Conservation (phyloP, 371 early-diverging fungal genomes). For the Rhizomucor pusillus region DNA sequence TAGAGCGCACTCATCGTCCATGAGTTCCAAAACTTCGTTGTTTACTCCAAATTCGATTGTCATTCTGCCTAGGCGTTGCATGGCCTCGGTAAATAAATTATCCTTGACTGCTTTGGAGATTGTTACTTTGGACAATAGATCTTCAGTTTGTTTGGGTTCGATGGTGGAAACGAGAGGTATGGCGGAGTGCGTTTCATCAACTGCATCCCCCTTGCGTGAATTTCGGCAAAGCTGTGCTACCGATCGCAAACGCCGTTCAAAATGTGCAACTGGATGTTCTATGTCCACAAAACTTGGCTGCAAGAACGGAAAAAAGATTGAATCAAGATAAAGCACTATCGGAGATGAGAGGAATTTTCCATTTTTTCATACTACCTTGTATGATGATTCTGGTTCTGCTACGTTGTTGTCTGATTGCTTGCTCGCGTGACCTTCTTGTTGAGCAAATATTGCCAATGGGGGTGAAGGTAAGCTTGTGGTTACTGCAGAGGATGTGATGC, state of each 20-base stretch:
- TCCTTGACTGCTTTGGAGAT: constrained; percentile 25
- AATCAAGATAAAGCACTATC: not conserved
- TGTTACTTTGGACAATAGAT: constrained; percentile 4
- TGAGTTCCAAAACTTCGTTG: constrained; percentile 30
- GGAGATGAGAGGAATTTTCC: not conserved
- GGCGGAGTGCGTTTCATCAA: constrained; percentile 9
- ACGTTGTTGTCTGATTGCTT: not conserved
- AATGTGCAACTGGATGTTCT: constrained; percentile 37
- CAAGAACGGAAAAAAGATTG: constrained; percentile 3
- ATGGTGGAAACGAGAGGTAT: constrained; percentile 37
- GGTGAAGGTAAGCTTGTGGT: not conserved
- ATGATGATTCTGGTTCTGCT: constrained; percentile 8
- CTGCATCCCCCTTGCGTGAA: constrained; percentile 10
- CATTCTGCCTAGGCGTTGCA: constrained; percentile 27
- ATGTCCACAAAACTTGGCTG: constrained; percentile 42
- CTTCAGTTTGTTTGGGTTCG: constrained; percentile 12
- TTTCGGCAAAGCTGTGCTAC: constrained; percentile 42
- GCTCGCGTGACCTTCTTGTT: constrained; percentile 7
- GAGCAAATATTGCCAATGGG: constrained; percentile 17
- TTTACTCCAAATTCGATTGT: constrained; percentile 27
- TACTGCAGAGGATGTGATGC: not conserved
- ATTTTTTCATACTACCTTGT: constrained; percentile 11
- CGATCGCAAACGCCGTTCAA: constrained; percentile 40
- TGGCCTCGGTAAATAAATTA: constrained; percentile 41
- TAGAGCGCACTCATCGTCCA: constrained; percentile 15